phyloP scores from a whole-genome alignment of 176 grass and related monocot species.

The Leersia perrieri region DNA sequence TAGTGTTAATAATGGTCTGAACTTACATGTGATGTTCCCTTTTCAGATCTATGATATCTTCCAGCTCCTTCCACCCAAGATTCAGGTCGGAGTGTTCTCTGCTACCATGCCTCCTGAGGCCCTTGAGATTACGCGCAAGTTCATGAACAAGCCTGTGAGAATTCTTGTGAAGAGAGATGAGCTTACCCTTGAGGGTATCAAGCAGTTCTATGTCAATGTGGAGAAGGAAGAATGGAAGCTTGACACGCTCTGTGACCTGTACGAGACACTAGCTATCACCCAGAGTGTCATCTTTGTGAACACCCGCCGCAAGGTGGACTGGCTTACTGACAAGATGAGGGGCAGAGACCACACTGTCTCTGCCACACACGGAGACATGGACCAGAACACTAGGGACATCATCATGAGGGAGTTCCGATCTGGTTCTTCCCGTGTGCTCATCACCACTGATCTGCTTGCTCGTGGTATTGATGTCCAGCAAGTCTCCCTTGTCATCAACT shows the following conservation, averaged over 20 bases:
- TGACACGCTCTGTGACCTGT: slow-evolving; percentile 73
- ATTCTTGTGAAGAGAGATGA: slow-evolving; percentile 86
- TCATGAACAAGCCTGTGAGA: slow-evolving; percentile 77
- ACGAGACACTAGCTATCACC: slow-evolving; percentile 71
- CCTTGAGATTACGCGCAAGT: slow-evolving; percentile 74
- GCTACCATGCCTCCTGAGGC: slow-evolving; percentile 86
- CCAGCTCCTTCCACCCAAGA: slow-evolving; percentile 72
- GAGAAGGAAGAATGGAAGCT: slow-evolving; percentile 87
- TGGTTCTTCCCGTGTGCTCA: slow-evolving; percentile 74
- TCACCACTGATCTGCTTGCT: slow-evolving; percentile 78
- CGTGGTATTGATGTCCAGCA: slow-evolving; percentile 90
- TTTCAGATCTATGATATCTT: slow-evolving; percentile 85
- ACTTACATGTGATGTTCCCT: not conserved
- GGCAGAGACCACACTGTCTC: slow-evolving; percentile 74
- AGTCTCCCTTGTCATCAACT: slow-evolving; percentile 81
- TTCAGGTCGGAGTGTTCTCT: slow-evolving; percentile 82
- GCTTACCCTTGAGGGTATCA: slow-evolving; percentile 81
- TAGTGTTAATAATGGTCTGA: not conserved
- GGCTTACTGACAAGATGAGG: slow-evolving; percentile 88
- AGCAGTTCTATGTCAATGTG: slow-evolving; percentile 74
- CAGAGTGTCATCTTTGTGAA: slow-evolving; percentile 89
- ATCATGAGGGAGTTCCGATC: slow-evolving; percentile 92
- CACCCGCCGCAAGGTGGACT: slow-evolving; percentile 85
- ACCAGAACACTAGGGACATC: slow-evolving; percentile 88
- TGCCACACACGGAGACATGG: slow-evolving; percentile 80